Evolutionary conservation across 83 land plant genomes (phyloP), one percentile per base, ranked within the genome.

Genomic region (Isoetes engelmannii): DNA sequence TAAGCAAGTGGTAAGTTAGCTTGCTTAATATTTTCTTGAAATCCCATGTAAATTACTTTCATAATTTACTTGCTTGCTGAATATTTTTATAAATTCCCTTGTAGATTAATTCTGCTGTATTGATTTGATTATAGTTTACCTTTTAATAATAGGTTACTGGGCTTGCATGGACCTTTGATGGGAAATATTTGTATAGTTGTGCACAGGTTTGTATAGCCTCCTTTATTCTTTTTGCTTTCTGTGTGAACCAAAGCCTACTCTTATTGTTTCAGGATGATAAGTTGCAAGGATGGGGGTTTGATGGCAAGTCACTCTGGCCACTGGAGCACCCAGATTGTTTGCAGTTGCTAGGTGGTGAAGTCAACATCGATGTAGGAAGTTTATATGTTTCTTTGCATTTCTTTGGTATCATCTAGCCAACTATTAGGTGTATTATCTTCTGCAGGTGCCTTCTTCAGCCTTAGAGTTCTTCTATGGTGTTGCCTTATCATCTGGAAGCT

Each of bases 361-460:
- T 51, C 15, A 12, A 51, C 15, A 12, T 51, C 3, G 17, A 12
- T 51, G 17, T 51, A 51, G 13, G 13, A 12, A 15, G 55, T 51
- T 12, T 12, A 15, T 51, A 51, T 51, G 55, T 12, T 12, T 51
- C 13, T 17, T 12, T 51, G 55, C 17, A 51, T 51, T 17, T 51
- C 13, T 51, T 12, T 17, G 55, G 13, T 12, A 12, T 51, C 17
- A 51, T 51, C 17, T 12, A 51, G 13, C 1, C 13, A 12, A 51
- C 17, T 12, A 28, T 28, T 28, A 2, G 37, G 37, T 28, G 37
- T 28, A 6, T 48, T 48, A 6, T 48, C 17, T 5, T 21, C 59
- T 74, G 51, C 77, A 74, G 77, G 53, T 74, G 43, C 77, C 77
- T 59, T 63, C 73, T 8, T 74, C 77, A 41, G 77, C 71, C 3